Conservation (phyloP, 352 stramenopile species). For the Globisporangium acanthophoron region DNA sequence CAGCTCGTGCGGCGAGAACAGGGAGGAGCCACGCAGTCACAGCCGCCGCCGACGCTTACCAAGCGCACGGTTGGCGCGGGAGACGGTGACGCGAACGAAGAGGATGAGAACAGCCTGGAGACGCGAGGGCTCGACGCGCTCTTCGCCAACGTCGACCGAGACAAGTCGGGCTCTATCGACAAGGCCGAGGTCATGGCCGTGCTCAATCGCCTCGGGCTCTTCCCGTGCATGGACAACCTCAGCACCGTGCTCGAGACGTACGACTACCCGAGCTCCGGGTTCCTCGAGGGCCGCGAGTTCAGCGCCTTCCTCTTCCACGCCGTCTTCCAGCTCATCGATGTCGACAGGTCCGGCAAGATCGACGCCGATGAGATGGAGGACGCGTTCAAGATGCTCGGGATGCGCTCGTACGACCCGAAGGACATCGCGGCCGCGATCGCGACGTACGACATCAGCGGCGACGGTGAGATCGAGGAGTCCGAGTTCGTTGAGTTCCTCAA, state of each 20-base stretch:
- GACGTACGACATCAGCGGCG: constrained; percentile 66
- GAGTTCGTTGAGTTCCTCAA: constrained; percentile 85
- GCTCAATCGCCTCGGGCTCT: constrained; percentile 62
- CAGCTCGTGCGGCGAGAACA: constrained; percentile 43
- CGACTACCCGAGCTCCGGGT: constrained; percentile 42
- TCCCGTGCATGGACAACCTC: constrained; percentile 45
- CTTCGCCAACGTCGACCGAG: constrained; percentile 59
- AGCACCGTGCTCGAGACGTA: constrained; percentile 35
- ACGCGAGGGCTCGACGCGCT: constrained; percentile 51
- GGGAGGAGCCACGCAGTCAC: background rate
- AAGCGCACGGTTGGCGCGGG: background rate
- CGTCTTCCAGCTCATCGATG: constrained; percentile 73
- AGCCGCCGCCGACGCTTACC: background rate
- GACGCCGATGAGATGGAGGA: constrained; percentile 69
- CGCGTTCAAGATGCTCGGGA: constrained; percentile 65
- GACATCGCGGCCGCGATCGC: constrained; percentile 61
- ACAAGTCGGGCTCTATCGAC: constrained; percentile 56
- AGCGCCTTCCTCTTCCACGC: constrained; percentile 66
- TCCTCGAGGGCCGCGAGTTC: constrained; percentile 55
- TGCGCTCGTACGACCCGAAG: constrained; percentile 50
- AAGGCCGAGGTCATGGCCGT: constrained; percentile 50
- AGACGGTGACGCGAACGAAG: constrained; percentile 1
- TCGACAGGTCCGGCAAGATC: constrained; percentile 67
- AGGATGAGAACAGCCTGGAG: constrained; percentile 44
- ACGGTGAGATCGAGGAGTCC: constrained; percentile 75